Conservation (phyloP, 805 yeast species). For the Candida insectalens region DNA sequence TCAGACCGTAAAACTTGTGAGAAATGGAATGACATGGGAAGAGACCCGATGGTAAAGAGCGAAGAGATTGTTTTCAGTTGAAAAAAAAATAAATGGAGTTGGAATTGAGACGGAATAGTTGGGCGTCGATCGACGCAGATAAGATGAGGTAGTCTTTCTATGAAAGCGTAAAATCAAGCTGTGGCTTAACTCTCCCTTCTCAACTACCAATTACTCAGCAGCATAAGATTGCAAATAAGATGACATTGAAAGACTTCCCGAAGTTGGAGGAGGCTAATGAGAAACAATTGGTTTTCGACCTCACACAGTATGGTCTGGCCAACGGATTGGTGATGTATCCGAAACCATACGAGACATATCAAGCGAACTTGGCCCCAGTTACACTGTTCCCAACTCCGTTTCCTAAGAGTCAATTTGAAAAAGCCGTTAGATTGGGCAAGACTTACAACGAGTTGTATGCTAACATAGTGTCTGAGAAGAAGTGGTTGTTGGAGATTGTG, state of each 20-base stretch:
- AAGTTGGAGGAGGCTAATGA: not conserved
- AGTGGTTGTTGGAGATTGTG: slow-evolving; percentile 56
- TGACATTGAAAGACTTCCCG: not conserved
- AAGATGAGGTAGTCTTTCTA: too few species aligned
- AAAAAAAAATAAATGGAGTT: too few species aligned
- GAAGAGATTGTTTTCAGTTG: too few species aligned
- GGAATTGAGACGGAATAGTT: too few species aligned
- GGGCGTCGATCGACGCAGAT: too few species aligned
- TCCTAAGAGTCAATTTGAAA: slow-evolving; percentile 54
- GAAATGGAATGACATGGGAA: slow-evolving; percentile 22
- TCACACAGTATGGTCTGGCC: slow-evolving; percentile 66
- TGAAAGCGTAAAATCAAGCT: too few species aligned
- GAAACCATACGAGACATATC: slow-evolving; percentile 34
- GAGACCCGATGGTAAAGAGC: too few species aligned
- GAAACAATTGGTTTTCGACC: slow-evolving; percentile 14
- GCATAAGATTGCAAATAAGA: too few species aligned
- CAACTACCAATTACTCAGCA: too few species aligned
- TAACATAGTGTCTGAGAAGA: slow-evolving; percentile 43
- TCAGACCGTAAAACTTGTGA: slow-evolving; percentile 20
- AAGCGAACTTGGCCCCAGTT: slow-evolving; percentile 68
- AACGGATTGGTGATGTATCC: slow-evolving; percentile 83
- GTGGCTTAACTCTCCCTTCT: too few species aligned
- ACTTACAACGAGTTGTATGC: slow-evolving; percentile 69
- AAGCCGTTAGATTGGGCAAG: slow-evolving; percentile 58
- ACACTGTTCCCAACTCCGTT: slow-evolving; percentile 89